Conservation (phyloP, 106 monocot species). For the Triglochin maritima region DNA sequence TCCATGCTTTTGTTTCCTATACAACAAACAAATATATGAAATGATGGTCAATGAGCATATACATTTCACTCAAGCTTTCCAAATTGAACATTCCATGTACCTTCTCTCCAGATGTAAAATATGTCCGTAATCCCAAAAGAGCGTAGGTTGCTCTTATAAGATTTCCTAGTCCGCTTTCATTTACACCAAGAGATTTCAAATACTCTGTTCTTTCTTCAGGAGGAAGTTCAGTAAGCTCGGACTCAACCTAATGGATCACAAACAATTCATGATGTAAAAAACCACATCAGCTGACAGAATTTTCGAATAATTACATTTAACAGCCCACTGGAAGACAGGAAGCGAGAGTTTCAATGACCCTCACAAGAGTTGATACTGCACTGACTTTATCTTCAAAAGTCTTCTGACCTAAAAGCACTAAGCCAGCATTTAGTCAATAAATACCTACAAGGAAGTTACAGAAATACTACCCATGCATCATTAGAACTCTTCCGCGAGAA, state of each 20-base stretch:
- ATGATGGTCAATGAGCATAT: no score
- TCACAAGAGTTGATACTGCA: no score
- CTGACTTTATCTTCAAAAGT: no score
- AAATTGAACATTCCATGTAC: constrained; percentile 9
- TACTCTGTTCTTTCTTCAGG: constrained; percentile 76
- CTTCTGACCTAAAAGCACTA: no score
- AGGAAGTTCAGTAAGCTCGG: constrained; percentile 91
- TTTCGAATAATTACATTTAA: background rate
- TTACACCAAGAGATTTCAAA: constrained; percentile 76
- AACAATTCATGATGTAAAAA: constrained; percentile 2
- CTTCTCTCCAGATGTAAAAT: constrained; percentile 98
- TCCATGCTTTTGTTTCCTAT: constrained; percentile 99
- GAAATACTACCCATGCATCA: no score
- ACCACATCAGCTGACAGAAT: background rate
- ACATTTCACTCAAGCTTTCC: no score
- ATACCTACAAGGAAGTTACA: no score
- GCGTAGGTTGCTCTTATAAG: constrained; percentile 89
- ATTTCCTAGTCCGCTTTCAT: constrained; percentile 92
- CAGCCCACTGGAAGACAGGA: no score
- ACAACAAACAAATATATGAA: background rate
- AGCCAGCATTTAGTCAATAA: no score
- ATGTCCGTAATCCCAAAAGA: constrained; percentile 82
- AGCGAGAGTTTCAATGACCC: no score
- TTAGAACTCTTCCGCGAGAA: no score
- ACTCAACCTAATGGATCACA: constrained; percentile 55